Conservation (phyloP, 345 rosid genomes). For the Bruguiera sexangula region DNA sequence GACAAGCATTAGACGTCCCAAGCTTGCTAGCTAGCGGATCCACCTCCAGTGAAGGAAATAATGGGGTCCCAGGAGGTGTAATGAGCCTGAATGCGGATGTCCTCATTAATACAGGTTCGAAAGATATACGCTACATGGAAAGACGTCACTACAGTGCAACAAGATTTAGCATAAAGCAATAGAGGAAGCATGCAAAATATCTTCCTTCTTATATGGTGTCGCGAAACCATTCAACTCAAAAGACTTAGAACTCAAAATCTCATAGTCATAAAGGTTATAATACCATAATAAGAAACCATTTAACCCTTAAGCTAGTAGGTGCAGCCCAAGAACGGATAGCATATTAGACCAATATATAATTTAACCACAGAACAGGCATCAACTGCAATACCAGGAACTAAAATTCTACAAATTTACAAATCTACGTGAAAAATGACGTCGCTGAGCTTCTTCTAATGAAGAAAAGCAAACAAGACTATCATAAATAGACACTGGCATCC, state of each 20-base stretch:
- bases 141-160: neutral
- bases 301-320: too few relatives aligned
- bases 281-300: too few relatives aligned
- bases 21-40: slow-evolving; percentile 20
- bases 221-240: neutral
- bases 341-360: too few relatives aligned
- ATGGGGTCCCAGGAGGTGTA: slow-evolving; percentile 30
- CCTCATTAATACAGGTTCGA: neutral
- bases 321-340: too few relatives aligned
- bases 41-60: slow-evolving; percentile 24
- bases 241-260: neutral
- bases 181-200: neutral
- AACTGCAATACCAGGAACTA: too few relatives aligned
- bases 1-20: slow-evolving; percentile 20
- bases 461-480: too few relatives aligned
- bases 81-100: slow-evolving; percentile 23
- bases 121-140: neutral
- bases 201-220: neutral
- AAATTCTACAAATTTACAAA: too few relatives aligned
- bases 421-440: too few relatives aligned
- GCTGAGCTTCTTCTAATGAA: too few relatives aligned
- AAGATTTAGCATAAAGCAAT: neutral
- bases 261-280: neutral
- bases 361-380: too few relatives aligned
- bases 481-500: too few relatives aligned